A percentile compares a stretch with the other conserved stretches of the same genome.
Conservation (phyloP, 495 filamentous ascomycete species). For the Trichoderma gamsii region DNA sequence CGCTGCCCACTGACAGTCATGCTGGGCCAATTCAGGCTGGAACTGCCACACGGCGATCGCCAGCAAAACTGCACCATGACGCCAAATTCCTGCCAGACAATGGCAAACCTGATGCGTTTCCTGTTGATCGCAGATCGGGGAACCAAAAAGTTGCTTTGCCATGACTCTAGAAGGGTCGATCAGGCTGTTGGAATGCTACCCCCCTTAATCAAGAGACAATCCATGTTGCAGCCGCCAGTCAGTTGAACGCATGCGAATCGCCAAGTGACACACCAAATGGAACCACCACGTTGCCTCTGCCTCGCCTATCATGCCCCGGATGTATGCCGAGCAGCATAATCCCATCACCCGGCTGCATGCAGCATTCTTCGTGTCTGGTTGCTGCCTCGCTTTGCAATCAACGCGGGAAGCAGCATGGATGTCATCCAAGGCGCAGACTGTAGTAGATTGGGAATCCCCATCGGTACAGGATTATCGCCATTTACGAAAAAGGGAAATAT, state of each 20-base stretch:
- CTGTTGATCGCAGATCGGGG: neutral
- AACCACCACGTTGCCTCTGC: conserved; percentile 3
- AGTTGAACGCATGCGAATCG: conserved; percentile 8
- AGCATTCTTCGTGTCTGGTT: neutral
- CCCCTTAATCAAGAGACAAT: neutral
- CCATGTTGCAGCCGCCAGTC: neutral
- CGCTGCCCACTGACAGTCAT: neutral
- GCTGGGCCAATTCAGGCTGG: neutral
- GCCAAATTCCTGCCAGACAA: conserved; percentile 5
- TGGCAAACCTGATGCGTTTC: neutral
- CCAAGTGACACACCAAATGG: conserved; percentile 8
- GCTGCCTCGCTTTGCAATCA: neutral
- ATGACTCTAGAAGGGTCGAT: conserved; percentile 6
- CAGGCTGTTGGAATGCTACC: conserved; percentile 7
- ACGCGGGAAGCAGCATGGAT: neutral
- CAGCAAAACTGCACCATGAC: neutral
- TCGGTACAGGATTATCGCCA: neutral
- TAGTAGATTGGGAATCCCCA: neutral
- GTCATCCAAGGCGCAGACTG: neutral
- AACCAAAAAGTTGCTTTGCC: neutral
- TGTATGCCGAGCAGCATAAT: neutral
- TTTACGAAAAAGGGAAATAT: neutral
- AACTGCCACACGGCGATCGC: neutral
- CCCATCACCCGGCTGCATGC: neutral
- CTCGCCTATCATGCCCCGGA: neutral